These are phyloP conservation scores for Albatrellus ellisii DNA, from an alignment of 768 basidiomycete species.

Conservation along the genomic window DNA sequence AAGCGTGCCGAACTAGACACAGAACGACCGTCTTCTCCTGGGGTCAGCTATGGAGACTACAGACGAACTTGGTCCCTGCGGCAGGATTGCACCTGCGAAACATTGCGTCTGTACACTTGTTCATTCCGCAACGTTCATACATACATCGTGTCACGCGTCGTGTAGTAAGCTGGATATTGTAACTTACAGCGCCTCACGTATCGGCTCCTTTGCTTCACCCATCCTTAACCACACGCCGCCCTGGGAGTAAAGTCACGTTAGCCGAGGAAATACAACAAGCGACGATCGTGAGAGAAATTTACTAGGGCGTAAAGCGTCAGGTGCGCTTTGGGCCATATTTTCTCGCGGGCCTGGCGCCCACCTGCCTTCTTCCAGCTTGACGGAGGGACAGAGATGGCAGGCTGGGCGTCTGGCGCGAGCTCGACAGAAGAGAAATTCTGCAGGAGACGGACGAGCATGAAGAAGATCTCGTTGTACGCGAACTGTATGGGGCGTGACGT, in stretches of 20 bases:
- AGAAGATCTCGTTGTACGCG: constrained; percentile 20
- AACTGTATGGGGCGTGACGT: constrained; percentile 10
- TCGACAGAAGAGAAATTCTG: constrained; percentile 11
- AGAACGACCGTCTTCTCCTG: too few relatives aligned
- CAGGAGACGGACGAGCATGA: constrained; percentile 9
- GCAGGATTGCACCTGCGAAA: too few relatives aligned
- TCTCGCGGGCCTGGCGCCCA: background rate
- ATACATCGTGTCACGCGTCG: too few relatives aligned
- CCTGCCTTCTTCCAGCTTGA: background rate
- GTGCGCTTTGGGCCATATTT: background rate
- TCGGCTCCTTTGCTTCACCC: background rate
- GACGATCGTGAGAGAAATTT: background rate
- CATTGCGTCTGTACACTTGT: too few relatives aligned
- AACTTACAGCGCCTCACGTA: too few relatives aligned
- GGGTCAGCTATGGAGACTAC: too few relatives aligned
- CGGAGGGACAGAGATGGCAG: constrained; percentile 4
- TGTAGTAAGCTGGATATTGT: too few relatives aligned
- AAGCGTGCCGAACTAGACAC: too few relatives aligned
- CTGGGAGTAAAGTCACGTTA: background rate
- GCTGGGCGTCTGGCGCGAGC: constrained; percentile 11
- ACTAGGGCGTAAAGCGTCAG: background rate
- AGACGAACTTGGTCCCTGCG: too few relatives aligned
- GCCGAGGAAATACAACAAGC: background rate
- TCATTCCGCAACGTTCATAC: too few relatives aligned
- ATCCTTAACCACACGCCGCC: background rate